phyloP scores from a whole-genome alignment of 768 basidiomycete species.

The Mrakia blollopis region DNA sequence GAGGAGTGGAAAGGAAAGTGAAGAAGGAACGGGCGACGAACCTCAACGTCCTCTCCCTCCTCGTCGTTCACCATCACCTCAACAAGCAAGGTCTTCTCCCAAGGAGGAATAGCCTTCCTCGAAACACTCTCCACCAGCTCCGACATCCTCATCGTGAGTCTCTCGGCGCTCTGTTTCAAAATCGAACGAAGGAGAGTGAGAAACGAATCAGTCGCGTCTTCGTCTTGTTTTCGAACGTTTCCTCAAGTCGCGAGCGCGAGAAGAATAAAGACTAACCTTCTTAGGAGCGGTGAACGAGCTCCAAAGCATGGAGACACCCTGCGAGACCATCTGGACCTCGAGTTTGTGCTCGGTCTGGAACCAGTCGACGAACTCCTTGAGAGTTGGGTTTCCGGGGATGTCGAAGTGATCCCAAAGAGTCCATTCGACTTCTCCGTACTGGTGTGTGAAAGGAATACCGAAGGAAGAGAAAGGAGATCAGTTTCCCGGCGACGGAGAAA shows the following conservation, averaged over 20 bases:
- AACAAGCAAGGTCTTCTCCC: conserved; percentile 76
- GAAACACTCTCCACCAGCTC: conserved; percentile 85
- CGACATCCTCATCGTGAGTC: conserved; percentile 85
- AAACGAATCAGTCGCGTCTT: not conserved
- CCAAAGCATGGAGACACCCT: conserved; percentile 98
- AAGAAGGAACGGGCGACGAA: no score
- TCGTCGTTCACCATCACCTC: conserved; percentile 94
- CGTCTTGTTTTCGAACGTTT: conserved; percentile 28
- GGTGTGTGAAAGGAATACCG: not conserved
- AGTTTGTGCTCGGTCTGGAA: conserved; percentile 81
- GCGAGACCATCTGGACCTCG: conserved; percentile 88
- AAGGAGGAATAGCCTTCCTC: conserved; percentile 84
- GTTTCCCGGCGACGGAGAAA: not conserved
- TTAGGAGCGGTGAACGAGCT: conserved; percentile 86
- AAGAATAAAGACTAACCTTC: conserved; percentile 60
- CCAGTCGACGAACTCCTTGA: conserved; percentile 75
- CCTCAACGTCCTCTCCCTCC: conserved; percentile 57
- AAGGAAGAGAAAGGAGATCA: not conserved
- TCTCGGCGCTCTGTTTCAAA: not conserved
- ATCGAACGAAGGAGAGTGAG: not conserved
- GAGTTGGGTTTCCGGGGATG: conserved; percentile 80
- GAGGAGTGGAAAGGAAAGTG: not conserved
- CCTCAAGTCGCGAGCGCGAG: no score
- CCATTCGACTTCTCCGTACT: conserved; percentile 83
- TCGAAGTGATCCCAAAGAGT: conserved; percentile 98